These are phyloP conservation scores for Paramecium sonneborni DNA, from an alignment of 73 alveolate species.

Conservation along the genomic window DNA sequence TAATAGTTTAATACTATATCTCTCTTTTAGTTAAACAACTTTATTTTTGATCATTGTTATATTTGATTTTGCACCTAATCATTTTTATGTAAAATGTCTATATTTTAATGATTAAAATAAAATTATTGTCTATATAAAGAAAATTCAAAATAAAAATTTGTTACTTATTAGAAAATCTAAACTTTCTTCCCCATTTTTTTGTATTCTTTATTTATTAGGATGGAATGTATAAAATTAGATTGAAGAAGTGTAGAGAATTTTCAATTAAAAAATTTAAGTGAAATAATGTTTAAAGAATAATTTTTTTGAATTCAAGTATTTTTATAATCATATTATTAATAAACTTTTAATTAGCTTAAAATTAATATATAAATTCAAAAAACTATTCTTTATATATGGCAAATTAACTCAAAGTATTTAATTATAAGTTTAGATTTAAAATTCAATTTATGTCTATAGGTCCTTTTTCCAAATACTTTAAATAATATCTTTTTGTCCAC, in stretches of 20 bases:
- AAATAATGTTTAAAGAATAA: neutral
- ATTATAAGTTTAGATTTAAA: neutral
- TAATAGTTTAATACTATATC: neutral
- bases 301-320: neutral
- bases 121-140: neutral
- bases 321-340: neutral
- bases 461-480: neutral
- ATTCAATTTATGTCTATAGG: neutral
- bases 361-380: neutral
- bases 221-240: neutral
- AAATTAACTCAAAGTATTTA: neutral
- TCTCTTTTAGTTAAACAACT: neutral
- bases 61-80: neutral
- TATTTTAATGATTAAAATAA: neutral
- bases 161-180: neutral
- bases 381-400: neutral
- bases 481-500: neutral
- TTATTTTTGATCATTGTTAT: neutral
- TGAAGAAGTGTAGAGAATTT: neutral
- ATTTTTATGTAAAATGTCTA: neutral
- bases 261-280: neutral
- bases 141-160: neutral
- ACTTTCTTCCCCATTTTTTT: neutral
- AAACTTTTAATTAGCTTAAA: neutral
- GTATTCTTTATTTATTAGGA: neutral